A percentile compares a stretch with the other conserved stretches of the same genome.
Conservation (phyloP, 2,329 filamentous ascomycete species). For the Hysterium pulicare region DNA sequence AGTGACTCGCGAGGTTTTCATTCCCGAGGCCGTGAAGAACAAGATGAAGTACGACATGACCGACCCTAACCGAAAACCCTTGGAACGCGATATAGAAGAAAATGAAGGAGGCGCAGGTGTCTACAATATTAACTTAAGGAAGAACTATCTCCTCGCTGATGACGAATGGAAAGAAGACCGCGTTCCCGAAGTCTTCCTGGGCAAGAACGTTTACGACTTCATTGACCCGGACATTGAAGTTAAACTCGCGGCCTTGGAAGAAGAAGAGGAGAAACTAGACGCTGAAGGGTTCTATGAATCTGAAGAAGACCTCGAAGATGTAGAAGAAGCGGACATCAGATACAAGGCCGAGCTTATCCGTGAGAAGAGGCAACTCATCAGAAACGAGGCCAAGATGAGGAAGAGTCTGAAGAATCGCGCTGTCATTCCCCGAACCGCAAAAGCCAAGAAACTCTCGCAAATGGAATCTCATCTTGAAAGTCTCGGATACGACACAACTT, state of each 20-base stretch:
- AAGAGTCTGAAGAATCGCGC: slow-evolving; percentile 97
- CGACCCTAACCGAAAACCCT: slow-evolving; percentile 76
- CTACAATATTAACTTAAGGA: slow-evolving; percentile 86
- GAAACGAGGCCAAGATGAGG: slow-evolving; percentile 91
- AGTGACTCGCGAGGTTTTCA: slow-evolving; percentile 73
- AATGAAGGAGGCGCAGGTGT: slow-evolving; percentile 94
- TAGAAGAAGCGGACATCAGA: slow-evolving; percentile 80
- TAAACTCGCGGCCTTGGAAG: slow-evolving; percentile 87
- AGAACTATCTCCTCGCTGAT: slow-evolving; percentile 83
- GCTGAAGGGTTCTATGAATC: slow-evolving; percentile 89
- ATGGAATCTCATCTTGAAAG: slow-evolving; percentile 83
- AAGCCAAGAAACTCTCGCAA: slow-evolving; percentile 78
- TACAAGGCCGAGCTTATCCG: slow-evolving; percentile 94
- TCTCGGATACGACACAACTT: slow-evolving; percentile 79
- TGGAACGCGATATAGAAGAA: slow-evolving; percentile 84
- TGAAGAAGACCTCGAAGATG: slow-evolving; percentile 71
- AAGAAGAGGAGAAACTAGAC: slow-evolving; percentile 90
- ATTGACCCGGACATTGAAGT: slow-evolving; percentile 94
- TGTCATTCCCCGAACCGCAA: slow-evolving; percentile 78
- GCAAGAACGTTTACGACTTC: slow-evolving; percentile 97
- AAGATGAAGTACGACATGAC: slow-evolving; percentile 86
- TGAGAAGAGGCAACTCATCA: slow-evolving; percentile 87
- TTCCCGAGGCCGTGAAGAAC: slow-evolving; percentile 78
- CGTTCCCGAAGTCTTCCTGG: slow-evolving; percentile 89
- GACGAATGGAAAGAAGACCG: slow-evolving; percentile 95